phyloP scores from a whole-genome alignment of 441 rosid species.

The Gossypium gossypioides region DNA sequence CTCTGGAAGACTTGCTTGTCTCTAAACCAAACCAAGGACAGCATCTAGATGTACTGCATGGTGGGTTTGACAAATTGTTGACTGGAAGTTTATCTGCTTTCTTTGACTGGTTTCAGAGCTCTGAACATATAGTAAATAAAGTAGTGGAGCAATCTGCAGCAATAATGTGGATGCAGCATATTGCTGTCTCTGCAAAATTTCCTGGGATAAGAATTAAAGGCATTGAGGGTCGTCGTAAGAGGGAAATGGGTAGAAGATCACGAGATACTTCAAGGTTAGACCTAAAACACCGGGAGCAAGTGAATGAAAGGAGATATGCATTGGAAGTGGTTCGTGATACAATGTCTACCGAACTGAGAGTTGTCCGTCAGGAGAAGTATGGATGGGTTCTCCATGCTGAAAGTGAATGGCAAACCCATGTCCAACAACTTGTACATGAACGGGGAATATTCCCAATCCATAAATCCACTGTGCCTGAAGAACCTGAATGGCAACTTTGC shows the following conservation, averaged over 20 bases:
- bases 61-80: slow-evolving; percentile 89
- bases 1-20: slow-evolving; percentile 84
- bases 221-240: slow-evolving; percentile 88
- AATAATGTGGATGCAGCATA: slow-evolving; percentile 93
- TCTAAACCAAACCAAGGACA: slow-evolving; percentile 86
- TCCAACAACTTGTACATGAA: slow-evolving; percentile 97
- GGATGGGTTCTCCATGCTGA: slow-evolving; percentile 99
- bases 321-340: slow-evolving; percentile 90
- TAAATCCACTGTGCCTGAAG: slow-evolving; percentile 44
- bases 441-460: slow-evolving; percentile 90
- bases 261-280: slow-evolving; percentile 77
- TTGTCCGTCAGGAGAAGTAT: slow-evolving; percentile 98
- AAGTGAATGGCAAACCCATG: slow-evolving; percentile 98
- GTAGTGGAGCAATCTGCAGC: slow-evolving; percentile 97
- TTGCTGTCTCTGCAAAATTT: slow-evolving; percentile 93
- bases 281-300: slow-evolving; percentile 87
- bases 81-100: slow-evolving; percentile 70
- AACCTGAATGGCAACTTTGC: slow-evolving; percentile 99
- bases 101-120: slow-evolving; percentile 80
- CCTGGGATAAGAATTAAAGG: slow-evolving; percentile 96
- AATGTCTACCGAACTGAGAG: slow-evolving; percentile 98
- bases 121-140: slow-evolving; percentile 68
- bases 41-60: slow-evolving; percentile 69
- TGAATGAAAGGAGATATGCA: slow-evolving; percentile 92
- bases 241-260: slow-evolving; percentile 85